These are phyloP conservation scores for Backusella mclennaniae DNA, from an alignment of 192 early-diverging fungal species.

Conservation along the genomic window DNA sequence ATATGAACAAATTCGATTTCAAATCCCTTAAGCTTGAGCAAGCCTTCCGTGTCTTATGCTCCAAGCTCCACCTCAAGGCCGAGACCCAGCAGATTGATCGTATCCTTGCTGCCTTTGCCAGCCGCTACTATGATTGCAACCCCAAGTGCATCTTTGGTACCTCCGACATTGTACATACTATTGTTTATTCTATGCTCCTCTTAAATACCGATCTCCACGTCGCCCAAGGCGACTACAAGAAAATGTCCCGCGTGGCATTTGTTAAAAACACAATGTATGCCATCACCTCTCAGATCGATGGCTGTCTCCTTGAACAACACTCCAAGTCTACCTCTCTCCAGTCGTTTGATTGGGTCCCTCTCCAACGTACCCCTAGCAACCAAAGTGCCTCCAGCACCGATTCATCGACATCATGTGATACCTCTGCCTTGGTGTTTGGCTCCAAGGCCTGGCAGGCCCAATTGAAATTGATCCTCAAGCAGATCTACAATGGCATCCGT, in stretches of 20 bases:
- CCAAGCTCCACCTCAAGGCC: conserved; percentile 76
- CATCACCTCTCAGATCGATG: conserved; percentile 31
- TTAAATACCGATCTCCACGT: conserved; percentile 93
- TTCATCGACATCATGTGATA: background rate
- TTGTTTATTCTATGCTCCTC: conserved; percentile 81
- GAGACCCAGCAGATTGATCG: conserved; percentile 93
- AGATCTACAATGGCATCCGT: background rate
- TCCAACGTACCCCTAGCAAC: conserved; percentile 20
- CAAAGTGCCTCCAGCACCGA: background rate
- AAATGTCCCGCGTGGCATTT: conserved; percentile 75
- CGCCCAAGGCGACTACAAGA: conserved; percentile 63
- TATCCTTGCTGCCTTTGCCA: conserved; percentile 75
- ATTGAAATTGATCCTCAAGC: conserved; percentile 9
- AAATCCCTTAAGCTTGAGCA: conserved; percentile 20
- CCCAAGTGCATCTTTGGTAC: conserved; percentile 49
- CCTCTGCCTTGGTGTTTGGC: background rate
- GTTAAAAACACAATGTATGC: conserved; percentile 67
- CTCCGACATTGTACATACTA: conserved; percentile 79
- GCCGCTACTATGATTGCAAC: conserved; percentile 82
- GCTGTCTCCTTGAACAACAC: background rate
- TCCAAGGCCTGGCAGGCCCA: conserved; percentile 12
- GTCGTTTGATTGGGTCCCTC: background rate
- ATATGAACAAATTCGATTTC: conserved; percentile 34
- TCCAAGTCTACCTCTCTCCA: no score
- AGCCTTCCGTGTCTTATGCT: conserved; percentile 54